Evolutionary conservation across 305 asterid species (phyloP), one percentile per base, ranked within the genome.

Genomic region (Plantago rigida): DNA sequence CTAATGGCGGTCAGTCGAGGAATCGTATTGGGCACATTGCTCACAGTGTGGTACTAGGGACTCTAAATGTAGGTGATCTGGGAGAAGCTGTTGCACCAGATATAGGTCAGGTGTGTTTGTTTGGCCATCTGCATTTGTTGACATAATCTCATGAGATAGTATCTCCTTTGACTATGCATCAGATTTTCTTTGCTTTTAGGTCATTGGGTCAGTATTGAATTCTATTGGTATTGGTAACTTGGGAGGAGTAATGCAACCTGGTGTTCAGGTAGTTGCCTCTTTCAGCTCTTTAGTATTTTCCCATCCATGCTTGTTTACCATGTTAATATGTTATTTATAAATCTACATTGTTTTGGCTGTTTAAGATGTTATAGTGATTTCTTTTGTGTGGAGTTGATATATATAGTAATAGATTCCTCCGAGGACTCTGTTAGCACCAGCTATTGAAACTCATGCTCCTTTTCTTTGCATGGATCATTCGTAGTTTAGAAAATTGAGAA

Each of bases 181-280:
- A 17, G 3, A 51, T 59, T 64, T 70, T n/a, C 29, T 7, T 64
- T 64, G 44, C 59, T 42, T 65, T 58, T 62, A 90, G 97, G 87
- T 87, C 47, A 79, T 90, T 66, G 97, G 97, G 70, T 86, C 96
- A 44, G 97, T 87, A 64, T 57, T 90, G 64, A 90, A 85, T 73
- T 72, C 85, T 28, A 75, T 85, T 15, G 95, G 96, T 17, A 72
- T 87, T 56, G 85, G 85, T 63, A 74, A 71, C 74, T 80, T 66
- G 83, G 57, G 82, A 53, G 85, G 79, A 56, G 85, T 78, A 58
- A 49, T 73, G 66, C 87, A 79, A 62, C 78, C 93, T 47, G 80
- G 82, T 59, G 56, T 73, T 69, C 87, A 72, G 89, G 97, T 87
- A 73, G 49, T 51, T 60, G 44, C 17, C 67, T 31, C 57, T 51